phyloP scores from a whole-genome alignment of 129 eudicot species.

The Ambrosia trifida region DNA sequence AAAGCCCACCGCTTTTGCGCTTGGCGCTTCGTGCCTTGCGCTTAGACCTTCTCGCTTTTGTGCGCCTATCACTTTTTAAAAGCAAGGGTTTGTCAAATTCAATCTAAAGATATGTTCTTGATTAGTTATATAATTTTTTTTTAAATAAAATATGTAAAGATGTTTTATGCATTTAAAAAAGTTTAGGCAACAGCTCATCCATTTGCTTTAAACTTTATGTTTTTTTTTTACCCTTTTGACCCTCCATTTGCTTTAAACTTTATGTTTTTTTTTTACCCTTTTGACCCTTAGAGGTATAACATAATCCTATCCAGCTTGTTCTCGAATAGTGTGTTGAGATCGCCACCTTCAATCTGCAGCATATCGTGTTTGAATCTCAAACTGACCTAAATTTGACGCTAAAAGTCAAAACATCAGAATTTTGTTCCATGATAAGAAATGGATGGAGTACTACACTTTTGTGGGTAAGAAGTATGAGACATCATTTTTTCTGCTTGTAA shows the following conservation, averaged over 20 bases:
- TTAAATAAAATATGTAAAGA: neutral
- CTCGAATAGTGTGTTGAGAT: neutral
- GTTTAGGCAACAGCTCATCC: neutral
- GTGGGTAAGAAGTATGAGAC: conserved; percentile 8
- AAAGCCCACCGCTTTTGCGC: too few relatives aligned
- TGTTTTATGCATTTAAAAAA: neutral
- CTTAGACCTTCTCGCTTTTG: too few relatives aligned
- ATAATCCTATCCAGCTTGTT: neutral
- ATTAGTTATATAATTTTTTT: neutral
- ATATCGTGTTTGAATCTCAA: neutral
- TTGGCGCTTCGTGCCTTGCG: too few relatives aligned
- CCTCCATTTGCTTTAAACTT: neutral
- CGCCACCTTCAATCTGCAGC: neutral
- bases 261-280: neutral
- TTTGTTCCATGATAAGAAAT: neutral
- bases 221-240: too few relatives aligned
- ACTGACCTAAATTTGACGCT: neutral
- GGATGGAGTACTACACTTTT: neutral
- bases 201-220: too few relatives aligned
- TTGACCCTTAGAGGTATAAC: neutral
- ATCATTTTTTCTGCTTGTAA: neutral
- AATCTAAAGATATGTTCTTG: neutral
- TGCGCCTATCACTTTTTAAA: neutral
- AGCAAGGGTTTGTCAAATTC: neutral
- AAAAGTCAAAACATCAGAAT: neutral